phyloP scores from a whole-genome alignment of 78 protist species.

The Dictyostelium brefeldianum region DNA sequence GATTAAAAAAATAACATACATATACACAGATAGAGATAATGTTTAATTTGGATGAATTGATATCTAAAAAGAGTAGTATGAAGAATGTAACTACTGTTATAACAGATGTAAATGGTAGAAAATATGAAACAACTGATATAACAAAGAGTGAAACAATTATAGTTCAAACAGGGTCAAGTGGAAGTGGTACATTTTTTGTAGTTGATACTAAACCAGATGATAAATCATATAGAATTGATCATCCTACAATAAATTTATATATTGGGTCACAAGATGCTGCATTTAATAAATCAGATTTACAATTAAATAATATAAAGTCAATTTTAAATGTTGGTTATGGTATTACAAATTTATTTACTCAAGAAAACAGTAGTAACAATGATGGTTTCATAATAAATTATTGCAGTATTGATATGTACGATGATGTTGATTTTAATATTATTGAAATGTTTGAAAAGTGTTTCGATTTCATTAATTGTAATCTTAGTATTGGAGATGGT shows the following conservation, averaged over 20 bases:
- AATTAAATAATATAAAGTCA: neutral
- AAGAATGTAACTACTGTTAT: conserved; percentile 19
- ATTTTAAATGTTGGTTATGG: conserved; percentile 75
- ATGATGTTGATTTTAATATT: conserved; percentile 35
- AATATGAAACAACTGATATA: conserved; percentile 12
- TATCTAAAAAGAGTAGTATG: conserved; percentile 6
- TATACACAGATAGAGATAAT: too few species aligned
- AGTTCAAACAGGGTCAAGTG: neutral
- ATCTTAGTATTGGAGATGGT: too few species aligned
- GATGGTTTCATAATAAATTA: conserved; percentile 21
- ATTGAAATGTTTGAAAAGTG: neutral
- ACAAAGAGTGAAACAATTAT: neutral
- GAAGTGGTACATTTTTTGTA: neutral
- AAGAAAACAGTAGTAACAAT: conserved; percentile 10
- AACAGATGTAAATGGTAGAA: conserved; percentile 18
- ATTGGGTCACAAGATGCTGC: conserved; percentile 81
- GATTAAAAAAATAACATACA: too few species aligned
- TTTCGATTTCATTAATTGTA: conserved; percentile 38
- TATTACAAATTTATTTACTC: neutral
- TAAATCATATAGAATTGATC: neutral
- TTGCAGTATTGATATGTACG: conserved; percentile 27
- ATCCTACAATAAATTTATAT: neutral
- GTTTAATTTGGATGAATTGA: neutral
- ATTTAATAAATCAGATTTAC: conserved; percentile 10
- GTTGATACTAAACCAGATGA: conserved; percentile 72